These are phyloP conservation scores for Ganoderma resinaceum DNA, from an alignment of 1,284 basidiomycete species.

Conservation along the genomic window DNA sequence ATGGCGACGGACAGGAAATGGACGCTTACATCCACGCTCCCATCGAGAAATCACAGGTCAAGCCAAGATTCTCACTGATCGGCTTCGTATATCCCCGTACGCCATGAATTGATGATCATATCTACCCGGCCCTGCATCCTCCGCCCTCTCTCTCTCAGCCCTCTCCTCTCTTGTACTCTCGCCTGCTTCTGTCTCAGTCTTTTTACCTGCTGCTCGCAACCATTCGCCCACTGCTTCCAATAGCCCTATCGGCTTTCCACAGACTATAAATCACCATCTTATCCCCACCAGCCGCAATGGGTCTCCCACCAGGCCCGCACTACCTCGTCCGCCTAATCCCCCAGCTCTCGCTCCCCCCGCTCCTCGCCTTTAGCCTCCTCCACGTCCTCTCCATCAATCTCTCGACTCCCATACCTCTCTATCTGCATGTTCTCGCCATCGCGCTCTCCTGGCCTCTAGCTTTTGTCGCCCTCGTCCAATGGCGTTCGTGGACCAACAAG, in stretches of 20 bases:
- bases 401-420: conserved; percentile 5
- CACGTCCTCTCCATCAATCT: conserved; percentile 17
- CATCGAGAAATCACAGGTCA: neutral
- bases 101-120: neutral
- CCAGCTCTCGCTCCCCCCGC: conserved; percentile 18
- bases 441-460: conserved; percentile 26
- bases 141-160: neutral
- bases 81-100: neutral
- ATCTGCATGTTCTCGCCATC: conserved; percentile 18
- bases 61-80: neutral
- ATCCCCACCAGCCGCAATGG: neutral
- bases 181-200: neutral
- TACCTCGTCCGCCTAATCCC: conserved; percentile 27
- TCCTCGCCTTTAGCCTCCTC: conserved; percentile 13
- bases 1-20: neutral
- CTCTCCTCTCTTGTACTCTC: neutral
- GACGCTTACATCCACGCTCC: neutral
- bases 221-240: too few species aligned
- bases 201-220: neutral
- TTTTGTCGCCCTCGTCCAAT: conserved; percentile 18
- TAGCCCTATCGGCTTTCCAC: neutral
- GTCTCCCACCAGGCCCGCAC: conserved; percentile 24
- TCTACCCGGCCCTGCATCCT: neutral
- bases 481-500: conserved; percentile 17
- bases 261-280: neutral